Percentiles rank a stretch among this genome's conserved stretches.
Conservation (phyloP, 1,284 basidiomycete genomes). For the Abortiporus biennis region DNA sequence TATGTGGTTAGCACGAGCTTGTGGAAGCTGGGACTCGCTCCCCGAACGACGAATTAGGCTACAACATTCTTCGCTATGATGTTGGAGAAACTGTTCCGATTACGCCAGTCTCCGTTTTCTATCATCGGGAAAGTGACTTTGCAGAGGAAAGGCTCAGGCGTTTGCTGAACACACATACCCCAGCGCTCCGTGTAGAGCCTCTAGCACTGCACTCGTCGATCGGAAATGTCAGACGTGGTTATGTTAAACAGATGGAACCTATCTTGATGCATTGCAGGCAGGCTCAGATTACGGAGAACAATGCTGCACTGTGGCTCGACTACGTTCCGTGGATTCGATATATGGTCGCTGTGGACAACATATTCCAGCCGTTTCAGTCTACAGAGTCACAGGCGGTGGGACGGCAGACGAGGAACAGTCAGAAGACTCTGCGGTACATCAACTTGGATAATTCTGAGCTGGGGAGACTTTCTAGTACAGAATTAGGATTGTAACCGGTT, state of each 20-base stretch:
- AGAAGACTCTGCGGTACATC: conserved; percentile 34
- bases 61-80: not conserved
- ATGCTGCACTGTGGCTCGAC: conserved; percentile 49
- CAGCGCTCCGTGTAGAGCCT: too few species aligned
- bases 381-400: conserved; percentile 19
- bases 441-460: conserved; percentile 31
- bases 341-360: conserved; percentile 70
- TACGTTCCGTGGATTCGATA: conserved; percentile 65
- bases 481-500: conserved; percentile 7
- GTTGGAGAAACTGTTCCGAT: too few species aligned
- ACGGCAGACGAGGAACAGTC: conserved; percentile 54
- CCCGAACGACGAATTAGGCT: not conserved
- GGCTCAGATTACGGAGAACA: conserved; percentile 4
- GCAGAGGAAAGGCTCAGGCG: too few species aligned
- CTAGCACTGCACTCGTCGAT: not conserved
- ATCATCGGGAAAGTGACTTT: not conserved
- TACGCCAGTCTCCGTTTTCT: not conserved
- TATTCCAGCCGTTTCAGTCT: conserved; percentile 27
- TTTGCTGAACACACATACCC: too few species aligned
- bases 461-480: conserved; percentile 24
- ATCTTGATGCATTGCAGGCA: not conserved
- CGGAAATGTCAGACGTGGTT: too few species aligned
- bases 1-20: too few species aligned
- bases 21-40: too few species aligned
- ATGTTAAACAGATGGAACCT: not conserved